phyloP scores from a whole-genome alignment of 331 rosid genomes.

The Prunus yedoensis region DNA sequence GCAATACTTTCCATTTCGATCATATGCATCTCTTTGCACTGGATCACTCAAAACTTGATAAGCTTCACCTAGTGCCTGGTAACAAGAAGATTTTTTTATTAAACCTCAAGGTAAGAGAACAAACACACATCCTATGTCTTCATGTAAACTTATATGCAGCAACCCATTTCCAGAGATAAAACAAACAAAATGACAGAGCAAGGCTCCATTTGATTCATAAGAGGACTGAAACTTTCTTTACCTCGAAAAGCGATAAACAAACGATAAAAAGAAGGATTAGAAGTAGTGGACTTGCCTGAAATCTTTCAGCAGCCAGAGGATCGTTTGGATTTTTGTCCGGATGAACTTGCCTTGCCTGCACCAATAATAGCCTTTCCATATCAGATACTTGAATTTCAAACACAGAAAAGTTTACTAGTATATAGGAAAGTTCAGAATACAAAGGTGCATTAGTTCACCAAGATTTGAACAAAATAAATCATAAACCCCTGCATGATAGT shows the following conservation, averaged over 20 bases:
- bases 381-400: neutral
- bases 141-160: neutral
- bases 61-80: conserved; percentile 80
- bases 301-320: conserved; percentile 80
- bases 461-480: neutral
- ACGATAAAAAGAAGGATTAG: neutral
- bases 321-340: conserved; percentile 91
- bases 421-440: neutral
- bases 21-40: conserved; percentile 67
- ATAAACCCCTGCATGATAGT: neutral
- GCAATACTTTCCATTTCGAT: conserved; percentile 78
- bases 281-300: conserved; percentile 52
- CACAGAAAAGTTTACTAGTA: neutral
- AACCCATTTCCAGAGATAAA: neutral
- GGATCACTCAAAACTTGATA: conserved; percentile 93
- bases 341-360: conserved; percentile 93
- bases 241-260: neutral
- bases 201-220: conserved; percentile 2
- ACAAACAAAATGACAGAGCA: neutral
- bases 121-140: neutral
- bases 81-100: neutral
- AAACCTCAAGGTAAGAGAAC: neutral
- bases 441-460: neutral
- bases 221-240: neutral
- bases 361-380: neutral